A percentile compares a stretch with the other conserved stretches of the same genome.
Evolutionary conservation across 1,139 yeast species (phyloP).

Genomic region (Meyerozyma athensensis): DNA sequence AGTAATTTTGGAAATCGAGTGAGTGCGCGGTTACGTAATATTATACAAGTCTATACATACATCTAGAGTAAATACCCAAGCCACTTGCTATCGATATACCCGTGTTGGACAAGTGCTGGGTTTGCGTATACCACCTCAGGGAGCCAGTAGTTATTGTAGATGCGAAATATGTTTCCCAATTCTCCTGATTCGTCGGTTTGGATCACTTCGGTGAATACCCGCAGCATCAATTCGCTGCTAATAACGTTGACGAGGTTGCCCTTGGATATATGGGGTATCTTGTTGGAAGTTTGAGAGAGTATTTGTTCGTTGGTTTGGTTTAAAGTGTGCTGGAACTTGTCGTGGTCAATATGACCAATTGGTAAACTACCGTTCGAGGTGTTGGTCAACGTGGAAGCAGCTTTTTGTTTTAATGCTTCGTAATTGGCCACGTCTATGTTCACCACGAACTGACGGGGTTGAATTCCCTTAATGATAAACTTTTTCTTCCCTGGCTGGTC

Average conservation of each 20-base stretch:
- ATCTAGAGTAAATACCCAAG: conserved; percentile 32
- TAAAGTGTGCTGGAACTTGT: conserved; percentile 29
- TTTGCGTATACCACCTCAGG: conserved; percentile 39
- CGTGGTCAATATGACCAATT: conserved; percentile 35
- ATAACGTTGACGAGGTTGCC: conserved; percentile 24
- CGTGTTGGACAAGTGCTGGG: conserved; percentile 36
- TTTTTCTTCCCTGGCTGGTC: conserved; percentile 54
- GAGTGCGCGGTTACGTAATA: conserved; percentile 2
- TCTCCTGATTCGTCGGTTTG: conserved; percentile 21
- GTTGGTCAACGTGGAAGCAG: conserved; percentile 6
- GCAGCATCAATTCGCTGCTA: conserved; percentile 31
- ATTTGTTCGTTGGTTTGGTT: conserved; percentile 21
- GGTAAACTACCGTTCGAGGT: conserved; percentile 19
- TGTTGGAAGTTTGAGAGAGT: conserved; percentile 18
- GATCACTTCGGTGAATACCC: conserved; percentile 26
- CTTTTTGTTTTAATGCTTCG: conserved; percentile 34
- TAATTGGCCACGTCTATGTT: conserved; percentile 42
- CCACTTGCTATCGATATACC: conserved; percentile 35
- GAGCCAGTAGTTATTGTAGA: conserved; percentile 39
- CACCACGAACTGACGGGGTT: conserved; percentile 43
- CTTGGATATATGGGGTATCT: conserved; percentile 12
- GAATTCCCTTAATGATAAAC: conserved; percentile 87
- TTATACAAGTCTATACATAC: background rate
- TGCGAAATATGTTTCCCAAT: conserved; percentile 29
- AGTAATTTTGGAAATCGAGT: too few relatives aligned